phyloP scores from a whole-genome alignment of 345 rosid species.

The Zanthoxylum bungeanum region DNA sequence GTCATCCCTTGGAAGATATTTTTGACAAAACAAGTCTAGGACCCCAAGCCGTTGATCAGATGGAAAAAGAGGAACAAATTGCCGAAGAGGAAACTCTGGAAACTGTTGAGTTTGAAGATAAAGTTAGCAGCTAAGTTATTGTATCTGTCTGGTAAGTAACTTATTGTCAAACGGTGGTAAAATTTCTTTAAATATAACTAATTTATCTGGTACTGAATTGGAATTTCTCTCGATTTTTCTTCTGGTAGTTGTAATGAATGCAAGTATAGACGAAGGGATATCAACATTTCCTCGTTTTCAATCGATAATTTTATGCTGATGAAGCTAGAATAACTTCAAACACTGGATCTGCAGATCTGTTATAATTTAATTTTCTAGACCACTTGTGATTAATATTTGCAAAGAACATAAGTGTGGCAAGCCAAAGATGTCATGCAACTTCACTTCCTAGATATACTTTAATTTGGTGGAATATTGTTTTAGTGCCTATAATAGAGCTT shows the following conservation, averaged over 20 bases:
- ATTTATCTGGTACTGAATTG: background rate
- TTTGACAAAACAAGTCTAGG: background rate
- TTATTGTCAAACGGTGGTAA: background rate
- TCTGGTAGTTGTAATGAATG: background rate
- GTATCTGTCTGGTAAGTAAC: background rate
- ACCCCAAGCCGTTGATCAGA: background rate
- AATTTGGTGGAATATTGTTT: background rate
- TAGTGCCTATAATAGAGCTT: background rate
- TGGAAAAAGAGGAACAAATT: no score
- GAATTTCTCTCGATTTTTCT: background rate
- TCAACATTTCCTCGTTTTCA: background rate
- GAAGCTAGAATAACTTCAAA: no score
- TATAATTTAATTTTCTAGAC: no score
- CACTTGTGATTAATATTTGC: no score
- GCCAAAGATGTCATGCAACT: no score
- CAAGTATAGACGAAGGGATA: background rate
- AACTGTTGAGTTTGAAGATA: background rate
- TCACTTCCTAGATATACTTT: background rate
- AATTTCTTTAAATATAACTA: background rate
- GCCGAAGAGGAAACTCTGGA: background rate
- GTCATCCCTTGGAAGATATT: background rate
- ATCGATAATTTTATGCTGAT: background rate
- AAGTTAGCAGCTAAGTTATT: background rate
- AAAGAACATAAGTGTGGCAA: no score
- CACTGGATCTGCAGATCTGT: no score